phyloP scores from a whole-genome alignment of 2,329 filamentous ascomycete genomes.

The Cercospora zeae-maydis region DNA sequence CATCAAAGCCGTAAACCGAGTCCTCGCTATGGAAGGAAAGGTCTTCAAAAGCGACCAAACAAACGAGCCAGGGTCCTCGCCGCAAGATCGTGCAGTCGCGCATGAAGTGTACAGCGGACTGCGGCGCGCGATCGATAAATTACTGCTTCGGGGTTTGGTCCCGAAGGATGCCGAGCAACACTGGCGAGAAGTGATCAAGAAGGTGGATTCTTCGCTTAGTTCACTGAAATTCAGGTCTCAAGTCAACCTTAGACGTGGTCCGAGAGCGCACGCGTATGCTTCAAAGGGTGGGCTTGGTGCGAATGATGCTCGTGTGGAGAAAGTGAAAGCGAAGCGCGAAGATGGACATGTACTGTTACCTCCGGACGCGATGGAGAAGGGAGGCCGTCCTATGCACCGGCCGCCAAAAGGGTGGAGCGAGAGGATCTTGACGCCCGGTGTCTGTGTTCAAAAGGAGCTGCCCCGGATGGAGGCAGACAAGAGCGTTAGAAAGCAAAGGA shows the following conservation, averaged over 20 bases:
- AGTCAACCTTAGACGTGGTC: not conserved
- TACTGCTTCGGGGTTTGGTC: constrained; percentile 26
- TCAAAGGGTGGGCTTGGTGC: not conserved
- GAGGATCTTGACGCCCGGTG: not conserved
- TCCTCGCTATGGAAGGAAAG: constrained; percentile 24
- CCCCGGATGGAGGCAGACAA: not conserved
- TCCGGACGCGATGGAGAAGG: not conserved
- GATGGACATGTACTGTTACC: not conserved
- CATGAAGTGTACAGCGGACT: constrained; percentile 21
- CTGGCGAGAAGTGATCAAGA: constrained; percentile 24
- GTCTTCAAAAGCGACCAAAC: not conserved
- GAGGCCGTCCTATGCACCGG: not conserved
- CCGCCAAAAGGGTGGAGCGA: not conserved
- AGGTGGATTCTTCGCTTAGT: constrained; percentile 23
- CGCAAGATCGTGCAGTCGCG: constrained; percentile 19
- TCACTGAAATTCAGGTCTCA: not conserved
- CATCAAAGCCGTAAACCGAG: constrained; percentile 24
- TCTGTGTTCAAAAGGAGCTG: not conserved
- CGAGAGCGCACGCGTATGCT: not conserved
- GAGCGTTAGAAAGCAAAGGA: not conserved
- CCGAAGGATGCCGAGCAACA: constrained; percentile 17
- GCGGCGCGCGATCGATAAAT: constrained; percentile 24
- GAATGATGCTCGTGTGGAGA: not conserved
- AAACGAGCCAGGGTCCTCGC: not conserved
- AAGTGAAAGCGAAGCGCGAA: not conserved